A percentile compares a stretch with the other conserved stretches of the same genome.
Evolutionary conservation across 2,329 filamentous ascomycete genomes (phyloP).

Genomic region (Colletotrichum sp.): DNA sequence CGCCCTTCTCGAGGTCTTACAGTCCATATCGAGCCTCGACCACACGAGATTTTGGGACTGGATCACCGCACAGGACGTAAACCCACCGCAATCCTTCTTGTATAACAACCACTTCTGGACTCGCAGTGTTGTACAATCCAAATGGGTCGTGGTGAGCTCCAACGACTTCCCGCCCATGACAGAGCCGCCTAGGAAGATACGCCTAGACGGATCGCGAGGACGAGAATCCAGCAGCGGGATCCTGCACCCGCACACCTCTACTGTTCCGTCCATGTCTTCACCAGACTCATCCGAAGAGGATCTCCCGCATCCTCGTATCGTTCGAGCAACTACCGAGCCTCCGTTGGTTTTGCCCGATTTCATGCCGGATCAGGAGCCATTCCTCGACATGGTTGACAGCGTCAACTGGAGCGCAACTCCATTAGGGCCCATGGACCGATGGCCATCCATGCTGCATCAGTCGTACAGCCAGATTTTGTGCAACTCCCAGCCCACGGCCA

Average conservation of each 20-base stretch:
- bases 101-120: constrained; percentile 42
- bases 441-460: constrained; percentile 53
- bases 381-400: constrained; percentile 43
- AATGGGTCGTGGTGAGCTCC: constrained; percentile 44
- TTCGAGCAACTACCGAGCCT: constrained; percentile 35
- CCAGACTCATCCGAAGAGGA: constrained; percentile 1
- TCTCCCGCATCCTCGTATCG: constrained; percentile 25
- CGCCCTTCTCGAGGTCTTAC: constrained; percentile 34
- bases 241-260: not conserved
- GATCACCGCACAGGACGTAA: constrained; percentile 31
- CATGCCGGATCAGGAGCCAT: constrained; percentile 39
- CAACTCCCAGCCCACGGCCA: constrained; percentile 56
- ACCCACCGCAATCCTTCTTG: constrained; percentile 29
- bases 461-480: constrained; percentile 47
- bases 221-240: constrained; percentile 9
- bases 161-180: constrained; percentile 38
- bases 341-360: constrained; percentile 37
- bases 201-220: constrained; percentile 28
- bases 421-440: constrained; percentile 50
- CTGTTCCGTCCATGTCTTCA: not conserved
- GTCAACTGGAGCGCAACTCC: constrained; percentile 53
- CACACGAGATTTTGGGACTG: constrained; percentile 44
- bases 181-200: constrained; percentile 35
- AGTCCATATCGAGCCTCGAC: constrained; percentile 32
- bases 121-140: constrained; percentile 33